Conservation (phyloP, 1,284 basidiomycete species). For the Fomitopsis pinicola region DNA sequence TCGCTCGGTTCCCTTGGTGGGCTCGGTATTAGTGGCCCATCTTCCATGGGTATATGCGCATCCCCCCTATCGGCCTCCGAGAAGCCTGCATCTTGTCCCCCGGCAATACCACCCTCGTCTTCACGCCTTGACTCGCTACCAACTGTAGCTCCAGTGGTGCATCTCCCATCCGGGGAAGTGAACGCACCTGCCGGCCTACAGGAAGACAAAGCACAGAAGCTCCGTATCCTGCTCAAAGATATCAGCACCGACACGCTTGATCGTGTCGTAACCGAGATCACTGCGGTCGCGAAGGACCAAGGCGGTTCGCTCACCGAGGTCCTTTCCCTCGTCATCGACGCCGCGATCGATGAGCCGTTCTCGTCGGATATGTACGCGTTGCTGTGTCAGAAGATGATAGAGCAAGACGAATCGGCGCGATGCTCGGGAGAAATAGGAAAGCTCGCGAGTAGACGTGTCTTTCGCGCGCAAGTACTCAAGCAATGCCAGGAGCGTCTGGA, state of each 20-base stretch:
- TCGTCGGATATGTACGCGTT: constrained; percentile 98
- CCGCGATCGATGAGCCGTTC: constrained; percentile 85
- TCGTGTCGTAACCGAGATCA: constrained; percentile 58
- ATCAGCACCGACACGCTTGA: constrained; percentile 97
- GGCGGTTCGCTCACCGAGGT: constrained; percentile 94
- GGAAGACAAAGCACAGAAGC: constrained; percentile 44
- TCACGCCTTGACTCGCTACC: too few species aligned
- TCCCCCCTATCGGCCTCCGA: too few species aligned
- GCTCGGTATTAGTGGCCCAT: too few species aligned
- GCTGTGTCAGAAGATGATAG: constrained; percentile 82
- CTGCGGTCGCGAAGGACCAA: constrained; percentile 90
- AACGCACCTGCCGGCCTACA: too few species aligned
- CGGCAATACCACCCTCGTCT: too few species aligned
- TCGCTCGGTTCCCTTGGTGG: too few species aligned
- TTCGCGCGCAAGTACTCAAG: constrained; percentile 67
- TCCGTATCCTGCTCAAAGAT: constrained; percentile 93
- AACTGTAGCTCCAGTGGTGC: too few species aligned
- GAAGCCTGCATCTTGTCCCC: too few species aligned
- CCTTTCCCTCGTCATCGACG: constrained; percentile 95
- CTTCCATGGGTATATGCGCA: too few species aligned
- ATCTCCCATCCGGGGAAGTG: too few species aligned
- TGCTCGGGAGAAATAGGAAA: constrained; percentile 70
- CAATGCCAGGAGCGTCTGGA: constrained; percentile 84
- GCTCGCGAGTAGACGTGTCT: constrained; percentile 87
- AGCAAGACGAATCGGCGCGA: constrained; percentile 76